Evolutionary conservation across 2,329 filamentous ascomycete species (phyloP).

Genomic region (Aspergillus fumigatus): DNA sequence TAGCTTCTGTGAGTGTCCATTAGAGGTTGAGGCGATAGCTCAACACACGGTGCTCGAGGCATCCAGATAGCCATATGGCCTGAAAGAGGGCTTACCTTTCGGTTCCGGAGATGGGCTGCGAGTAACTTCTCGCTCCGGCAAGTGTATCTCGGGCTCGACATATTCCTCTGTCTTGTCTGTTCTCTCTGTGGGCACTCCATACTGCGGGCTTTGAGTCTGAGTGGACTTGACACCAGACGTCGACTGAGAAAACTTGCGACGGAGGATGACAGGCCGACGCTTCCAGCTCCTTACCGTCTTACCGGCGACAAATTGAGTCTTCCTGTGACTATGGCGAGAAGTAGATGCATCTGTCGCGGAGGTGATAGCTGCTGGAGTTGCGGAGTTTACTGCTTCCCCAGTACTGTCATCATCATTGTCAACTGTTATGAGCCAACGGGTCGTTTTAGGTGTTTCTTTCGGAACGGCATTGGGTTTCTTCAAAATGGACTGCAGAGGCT

Average conservation of each 20-base stretch:
- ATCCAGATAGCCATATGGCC: neutral
- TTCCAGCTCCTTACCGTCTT: constrained; percentile 22
- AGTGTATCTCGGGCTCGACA: neutral
- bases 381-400: constrained; percentile 22
- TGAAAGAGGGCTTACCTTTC: neutral
- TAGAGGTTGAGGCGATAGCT: neutral
- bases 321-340: constrained; percentile 22
- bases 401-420: constrained; percentile 21
- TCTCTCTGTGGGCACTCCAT: constrained; percentile 3
- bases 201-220: constrained; percentile 10
- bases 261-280: constrained; percentile 29
- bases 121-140: neutral
- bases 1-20: neutral
- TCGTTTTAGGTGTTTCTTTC: constrained; percentile 25
- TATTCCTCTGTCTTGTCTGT: neutral
- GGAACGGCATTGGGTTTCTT: constrained; percentile 31
- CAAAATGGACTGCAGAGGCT: constrained; percentile 33
- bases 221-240: constrained; percentile 16
- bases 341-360: constrained; percentile 5
- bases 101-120: neutral
- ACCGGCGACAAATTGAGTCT: constrained; percentile 23
- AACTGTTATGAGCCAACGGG: constrained; percentile 28
- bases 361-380: constrained; percentile 18
- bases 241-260: constrained; percentile 35
- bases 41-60: neutral